These are phyloP conservation scores for Plenodomus tracheiphilus DNA, from an alignment of 2,329 filamentous ascomycete species.

Conservation along the genomic window DNA sequence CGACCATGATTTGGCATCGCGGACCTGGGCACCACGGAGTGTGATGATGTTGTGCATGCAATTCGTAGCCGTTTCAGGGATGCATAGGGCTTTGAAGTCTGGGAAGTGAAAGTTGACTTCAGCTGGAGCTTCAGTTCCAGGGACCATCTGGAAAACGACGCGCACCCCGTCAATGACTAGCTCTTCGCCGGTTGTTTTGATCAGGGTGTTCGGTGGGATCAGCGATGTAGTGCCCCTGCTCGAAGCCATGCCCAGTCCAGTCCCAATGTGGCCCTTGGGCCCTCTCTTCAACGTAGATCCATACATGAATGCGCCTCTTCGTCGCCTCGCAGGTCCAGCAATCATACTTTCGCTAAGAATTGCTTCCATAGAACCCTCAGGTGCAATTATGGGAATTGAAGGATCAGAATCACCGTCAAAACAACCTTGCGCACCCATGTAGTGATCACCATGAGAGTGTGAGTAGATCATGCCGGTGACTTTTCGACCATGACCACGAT, in stretches of 20 bases:
- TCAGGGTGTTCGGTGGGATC: constrained; percentile 41
- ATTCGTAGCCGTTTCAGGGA: constrained; percentile 48
- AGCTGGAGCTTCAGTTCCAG: constrained; percentile 49
- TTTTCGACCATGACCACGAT: constrained; percentile 15
- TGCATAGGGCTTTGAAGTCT: constrained; percentile 41
- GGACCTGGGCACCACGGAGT: constrained; percentile 47
- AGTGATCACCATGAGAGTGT: constrained; percentile 49
- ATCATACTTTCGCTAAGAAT: constrained; percentile 47
- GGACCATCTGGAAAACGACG: constrained; percentile 49
- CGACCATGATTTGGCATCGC: constrained; percentile 49
- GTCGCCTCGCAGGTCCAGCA: constrained; percentile 46
- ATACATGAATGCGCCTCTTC: constrained; percentile 48
- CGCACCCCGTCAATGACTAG: constrained; percentile 41
- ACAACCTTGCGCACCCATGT: constrained; percentile 32
- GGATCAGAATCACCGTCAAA: constrained; percentile 3
- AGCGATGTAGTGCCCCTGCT: constrained; percentile 37
- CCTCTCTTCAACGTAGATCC: constrained; percentile 34
- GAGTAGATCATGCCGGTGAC: constrained; percentile 48
- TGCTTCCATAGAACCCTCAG: constrained; percentile 23
- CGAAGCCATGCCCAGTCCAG: constrained; percentile 41
- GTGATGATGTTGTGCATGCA: constrained; percentile 50
- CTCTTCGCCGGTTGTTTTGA: constrained; percentile 39
- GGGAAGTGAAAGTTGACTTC: constrained; percentile 51
- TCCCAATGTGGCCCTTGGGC: constrained; percentile 44
- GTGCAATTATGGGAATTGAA: constrained; percentile 2